Evolutionary conservation across 176 grass and related monocot genomes (phyloP), one percentile per base, ranked within the genome.

Genomic region (Triticum timopheevii): DNA sequence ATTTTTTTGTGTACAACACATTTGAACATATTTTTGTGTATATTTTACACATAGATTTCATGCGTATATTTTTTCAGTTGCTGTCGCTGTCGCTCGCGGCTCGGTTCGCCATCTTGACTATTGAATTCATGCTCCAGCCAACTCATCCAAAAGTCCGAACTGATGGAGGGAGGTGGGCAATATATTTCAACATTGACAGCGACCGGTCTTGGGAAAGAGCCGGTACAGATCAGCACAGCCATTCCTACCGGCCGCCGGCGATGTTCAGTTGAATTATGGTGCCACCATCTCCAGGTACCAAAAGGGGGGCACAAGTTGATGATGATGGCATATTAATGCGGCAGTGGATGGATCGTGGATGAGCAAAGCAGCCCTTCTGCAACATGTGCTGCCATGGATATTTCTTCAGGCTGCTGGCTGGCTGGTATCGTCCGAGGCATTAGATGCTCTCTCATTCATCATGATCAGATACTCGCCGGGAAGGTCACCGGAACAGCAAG

Each of bases 311-410:
- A 66, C 63, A 6, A 6, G 24, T 76, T 76, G 74, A 24, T 61
- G 54, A 58, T 22, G 66, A 31, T 65, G 40, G 58, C 35, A 75
- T 80, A n/a, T n/a, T n/a, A 45, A 9, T 80, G 13, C 2, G 16
- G 49, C 20, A 24, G 75, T 73, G 24, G 42, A 42, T 42, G 10
- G 40, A 42, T 11, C 40, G 59, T 80, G 58, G 33, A 35, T 87
- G 67, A 87, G 89, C 78, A 56, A 54, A 19, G 80, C 77, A 91
- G 81, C 77, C 89, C 85, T 88, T 77, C 85, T 88, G 89, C 76
- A 87, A 91, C 81, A 87, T 80, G 85, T 84, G 81, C 61, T 87
- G 20, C 82, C 67, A 42, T 42, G 28, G 34, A 2, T 73, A 13
- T 85, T 89, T 33, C 5, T 39, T 33, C 33, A 33, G 2, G 33